phyloP scores from a whole-genome alignment of 2,329 filamentous ascomycete genomes.

The Rachicladosporium sp. region DNA sequence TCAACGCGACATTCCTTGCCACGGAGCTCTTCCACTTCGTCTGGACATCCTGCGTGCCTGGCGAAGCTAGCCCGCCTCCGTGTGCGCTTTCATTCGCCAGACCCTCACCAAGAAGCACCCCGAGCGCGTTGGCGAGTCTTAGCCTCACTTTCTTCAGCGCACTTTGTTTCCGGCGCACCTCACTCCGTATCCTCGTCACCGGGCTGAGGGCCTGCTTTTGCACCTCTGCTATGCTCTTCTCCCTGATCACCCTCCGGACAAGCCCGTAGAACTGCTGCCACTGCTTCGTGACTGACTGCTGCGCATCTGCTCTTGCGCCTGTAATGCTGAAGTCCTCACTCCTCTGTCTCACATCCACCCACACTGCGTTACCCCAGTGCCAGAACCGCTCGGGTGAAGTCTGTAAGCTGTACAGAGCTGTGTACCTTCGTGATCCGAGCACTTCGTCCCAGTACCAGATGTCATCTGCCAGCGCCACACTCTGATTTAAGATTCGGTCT shows the following conservation, averaged over 20 bases:
- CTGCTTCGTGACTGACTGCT: conserved; percentile 16
- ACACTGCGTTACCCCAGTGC: conserved; percentile 59
- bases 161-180: conserved; percentile 63
- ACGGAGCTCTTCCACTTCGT: conserved; percentile 62
- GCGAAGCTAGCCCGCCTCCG: conserved; percentile 20
- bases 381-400: conserved; percentile 67
- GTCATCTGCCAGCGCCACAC: conserved; percentile 70
- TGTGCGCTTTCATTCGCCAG: conserved; percentile 43
- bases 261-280: conserved; percentile 58
- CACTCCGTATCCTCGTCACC: conserved; percentile 59
- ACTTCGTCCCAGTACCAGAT: conserved; percentile 95
- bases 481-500: conserved; percentile 66
- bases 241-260: conserved; percentile 61
- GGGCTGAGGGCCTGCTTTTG: conserved; percentile 64
- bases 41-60: conserved; percentile 14
- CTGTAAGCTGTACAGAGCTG: conserved; percentile 73
- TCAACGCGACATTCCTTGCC: conserved; percentile 67
- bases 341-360: conserved; percentile 43
- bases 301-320: conserved; percentile 19
- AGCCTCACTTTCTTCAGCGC: conserved; percentile 60
- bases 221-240: conserved; percentile 59
- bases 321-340: conserved; percentile 16
- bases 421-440: conserved; percentile 63
- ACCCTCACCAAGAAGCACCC: conserved; percentile 77
- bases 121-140: conserved; percentile 74